These are phyloP conservation scores for Hsuehochloa calcarea DNA, from an alignment of 176 grass and related monocot species.

Conservation along the genomic window DNA sequence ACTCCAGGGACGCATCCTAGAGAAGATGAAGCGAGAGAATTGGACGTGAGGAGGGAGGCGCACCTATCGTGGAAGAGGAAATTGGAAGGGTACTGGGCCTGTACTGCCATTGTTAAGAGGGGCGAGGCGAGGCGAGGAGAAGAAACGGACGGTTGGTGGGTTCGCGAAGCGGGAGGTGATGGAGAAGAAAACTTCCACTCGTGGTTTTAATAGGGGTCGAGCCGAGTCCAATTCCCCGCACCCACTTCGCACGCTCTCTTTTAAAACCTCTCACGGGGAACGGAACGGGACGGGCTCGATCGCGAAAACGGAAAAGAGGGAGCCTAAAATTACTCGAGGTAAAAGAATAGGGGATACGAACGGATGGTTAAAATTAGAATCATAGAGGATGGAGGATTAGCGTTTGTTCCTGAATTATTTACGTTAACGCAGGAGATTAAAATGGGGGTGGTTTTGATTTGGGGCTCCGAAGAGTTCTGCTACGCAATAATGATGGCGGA, in stretches of 20 bases:
- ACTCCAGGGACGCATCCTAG: not conserved
- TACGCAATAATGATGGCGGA: conserved; percentile 23
- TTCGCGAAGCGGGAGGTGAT: conserved; percentile 44
- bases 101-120: conserved; percentile 64
- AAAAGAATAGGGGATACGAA: not conserved
- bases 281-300: not conserved
- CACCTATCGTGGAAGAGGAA: conserved; percentile 67
- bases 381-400: not conserved
- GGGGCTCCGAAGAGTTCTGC: not conserved
- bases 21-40: not conserved
- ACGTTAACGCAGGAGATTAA: conserved; percentile 37
- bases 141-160: conserved; percentile 44
- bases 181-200: conserved; percentile 48
- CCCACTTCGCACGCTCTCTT: conserved; percentile 42
- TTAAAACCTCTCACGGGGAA: conserved; percentile 34
- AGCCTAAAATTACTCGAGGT: conserved; percentile 31
- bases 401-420: not conserved
- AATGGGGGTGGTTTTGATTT: conserved; percentile 13
- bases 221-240: conserved; percentile 47
- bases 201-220: conserved; percentile 49
- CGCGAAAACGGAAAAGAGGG: conserved; percentile 2
- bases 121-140: not conserved
- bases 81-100: conserved; percentile 60
- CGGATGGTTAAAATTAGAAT: conserved; percentile 39
- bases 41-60: not conserved